These are phyloP conservation scores for Penicillium expansum DNA, from an alignment of 2,329 filamentous ascomycete species.

Conservation along the genomic window DNA sequence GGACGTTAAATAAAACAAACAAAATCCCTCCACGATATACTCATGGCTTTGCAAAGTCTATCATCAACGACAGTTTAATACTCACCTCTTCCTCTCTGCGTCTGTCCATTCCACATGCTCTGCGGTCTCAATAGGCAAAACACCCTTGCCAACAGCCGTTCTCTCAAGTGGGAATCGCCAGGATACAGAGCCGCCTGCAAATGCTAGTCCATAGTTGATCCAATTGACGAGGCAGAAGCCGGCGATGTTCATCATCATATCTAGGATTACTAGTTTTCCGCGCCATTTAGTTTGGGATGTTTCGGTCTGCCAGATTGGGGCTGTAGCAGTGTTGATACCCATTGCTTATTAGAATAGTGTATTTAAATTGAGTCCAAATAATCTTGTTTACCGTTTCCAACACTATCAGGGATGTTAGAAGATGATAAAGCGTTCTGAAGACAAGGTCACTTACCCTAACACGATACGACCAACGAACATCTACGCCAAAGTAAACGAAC, in stretches of 20 bases:
- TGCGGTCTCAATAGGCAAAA: not conserved
- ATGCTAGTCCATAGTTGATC: slow-evolving; percentile 48
- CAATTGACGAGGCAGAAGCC: slow-evolving; percentile 52
- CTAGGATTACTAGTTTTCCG: slow-evolving; percentile 46
- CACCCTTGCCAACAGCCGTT: not conserved
- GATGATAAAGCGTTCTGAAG: slow-evolving; percentile 25
- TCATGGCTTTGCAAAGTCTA: not conserved
- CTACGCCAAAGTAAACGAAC: slow-evolving; percentile 46
- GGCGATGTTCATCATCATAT: slow-evolving; percentile 37
- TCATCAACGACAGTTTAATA: not conserved
- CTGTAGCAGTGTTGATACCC: slow-evolving; percentile 49
- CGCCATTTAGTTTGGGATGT: slow-evolving; percentile 44
- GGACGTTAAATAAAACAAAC: no score
- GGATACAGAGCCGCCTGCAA: no score
- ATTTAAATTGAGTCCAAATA: no score
- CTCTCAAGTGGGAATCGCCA: not conserved
- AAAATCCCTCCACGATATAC: not conserved
- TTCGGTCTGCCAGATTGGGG: slow-evolving; percentile 51
- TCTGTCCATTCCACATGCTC: not conserved
- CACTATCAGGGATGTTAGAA: not conserved
- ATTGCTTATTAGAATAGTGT: not conserved
- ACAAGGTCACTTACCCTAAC: not conserved
- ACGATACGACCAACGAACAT: slow-evolving; percentile 46
- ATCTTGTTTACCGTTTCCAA: slow-evolving; percentile 1
- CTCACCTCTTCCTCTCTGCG: not conserved